Evolutionary conservation across 2,329 filamentous ascomycete species (phyloP).

Genomic region (Phialemonium atrogriseum): DNA sequence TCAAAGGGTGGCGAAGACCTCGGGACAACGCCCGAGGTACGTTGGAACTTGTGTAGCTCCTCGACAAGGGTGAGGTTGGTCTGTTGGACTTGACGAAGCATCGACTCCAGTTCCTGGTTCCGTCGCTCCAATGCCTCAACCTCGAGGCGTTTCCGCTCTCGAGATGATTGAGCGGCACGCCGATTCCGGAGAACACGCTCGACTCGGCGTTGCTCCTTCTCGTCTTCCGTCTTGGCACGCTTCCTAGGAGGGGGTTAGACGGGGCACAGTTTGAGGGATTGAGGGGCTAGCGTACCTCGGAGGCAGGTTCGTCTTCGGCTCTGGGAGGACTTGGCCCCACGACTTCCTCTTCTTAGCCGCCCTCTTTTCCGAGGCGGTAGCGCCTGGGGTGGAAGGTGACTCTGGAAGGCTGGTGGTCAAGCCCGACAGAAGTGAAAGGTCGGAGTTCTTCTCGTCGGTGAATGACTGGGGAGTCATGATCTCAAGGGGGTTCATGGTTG

Average conservation of each 20-base stretch:
- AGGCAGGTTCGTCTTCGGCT: constrained; percentile 92
- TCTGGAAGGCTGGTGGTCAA: constrained; percentile 8
- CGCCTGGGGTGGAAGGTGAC: constrained; percentile 12
- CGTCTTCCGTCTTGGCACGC: constrained; percentile 96
- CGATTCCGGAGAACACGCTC: constrained; percentile 96
- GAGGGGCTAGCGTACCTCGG: constrained; percentile 47
- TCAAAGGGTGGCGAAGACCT: constrained; percentile 33
- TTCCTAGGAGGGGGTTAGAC: constrained; percentile 50
- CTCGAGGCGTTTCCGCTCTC: constrained; percentile 82
- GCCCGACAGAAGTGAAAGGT: constrained; percentile 8
- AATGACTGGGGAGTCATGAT: constrained; percentile 41
- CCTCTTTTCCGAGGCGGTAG: constrained; percentile 51
- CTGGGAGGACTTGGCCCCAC: constrained; percentile 94
- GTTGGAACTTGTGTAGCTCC: constrained; percentile 40
- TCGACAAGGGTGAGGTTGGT: constrained; percentile 39
- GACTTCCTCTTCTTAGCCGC: constrained; percentile 90
- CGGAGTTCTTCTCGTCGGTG: constrained; percentile 19
- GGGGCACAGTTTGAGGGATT: neutral
- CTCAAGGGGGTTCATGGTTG: constrained; percentile 36
- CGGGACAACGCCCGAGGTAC: constrained; percentile 31
- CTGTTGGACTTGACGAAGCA: constrained; percentile 52
- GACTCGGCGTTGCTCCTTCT: constrained; percentile 96
- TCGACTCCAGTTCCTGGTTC: constrained; percentile 61
- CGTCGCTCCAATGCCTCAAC: constrained; percentile 77
- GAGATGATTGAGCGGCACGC: constrained; percentile 89